Conservation (phyloP, 2,329 filamentous ascomycete species). For the Pochonia chlamydosporia region DNA sequence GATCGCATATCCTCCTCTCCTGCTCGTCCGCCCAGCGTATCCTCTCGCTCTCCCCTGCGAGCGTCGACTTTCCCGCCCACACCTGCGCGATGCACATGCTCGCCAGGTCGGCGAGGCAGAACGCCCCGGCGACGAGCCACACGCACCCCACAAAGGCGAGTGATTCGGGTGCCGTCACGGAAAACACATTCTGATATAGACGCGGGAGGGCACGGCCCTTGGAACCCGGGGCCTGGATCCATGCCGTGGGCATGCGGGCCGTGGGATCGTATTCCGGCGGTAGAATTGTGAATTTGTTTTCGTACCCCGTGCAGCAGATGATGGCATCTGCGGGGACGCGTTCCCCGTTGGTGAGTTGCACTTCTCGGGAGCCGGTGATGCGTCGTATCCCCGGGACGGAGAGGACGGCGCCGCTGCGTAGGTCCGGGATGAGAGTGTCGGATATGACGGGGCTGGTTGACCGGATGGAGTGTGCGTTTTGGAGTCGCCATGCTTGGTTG, state of each 20-base stretch:
- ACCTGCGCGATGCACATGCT: conserved; percentile 34
- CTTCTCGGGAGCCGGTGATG: too few relatives aligned
- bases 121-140: conserved; percentile 26
- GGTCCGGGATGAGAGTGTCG: too few relatives aligned
- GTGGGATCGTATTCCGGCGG: not conserved
- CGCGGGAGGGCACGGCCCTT: conserved; percentile 20
- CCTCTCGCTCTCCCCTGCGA: not conserved
- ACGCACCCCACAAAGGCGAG: conserved; percentile 34
- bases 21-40: not conserved
- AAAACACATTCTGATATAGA: conserved; percentile 37
- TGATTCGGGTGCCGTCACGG: conserved; percentile 31
- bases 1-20: not conserved
- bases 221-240: conserved; percentile 5
- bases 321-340: conserved; percentile 26
- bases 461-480: too few relatives aligned
- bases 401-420: too few relatives aligned
- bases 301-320: conserved; percentile 32
- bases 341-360: conserved; percentile 25
- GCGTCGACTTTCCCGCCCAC: conserved; percentile 18
- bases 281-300: conserved; percentile 19
- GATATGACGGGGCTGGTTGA: too few relatives aligned
- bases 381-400: too few relatives aligned
- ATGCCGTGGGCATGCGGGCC: not conserved
- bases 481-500: too few relatives aligned
- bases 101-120: conserved; percentile 31